phyloP scores from a whole-genome alignment of 441 rosid genomes.

The Geranium incanum region DNA sequence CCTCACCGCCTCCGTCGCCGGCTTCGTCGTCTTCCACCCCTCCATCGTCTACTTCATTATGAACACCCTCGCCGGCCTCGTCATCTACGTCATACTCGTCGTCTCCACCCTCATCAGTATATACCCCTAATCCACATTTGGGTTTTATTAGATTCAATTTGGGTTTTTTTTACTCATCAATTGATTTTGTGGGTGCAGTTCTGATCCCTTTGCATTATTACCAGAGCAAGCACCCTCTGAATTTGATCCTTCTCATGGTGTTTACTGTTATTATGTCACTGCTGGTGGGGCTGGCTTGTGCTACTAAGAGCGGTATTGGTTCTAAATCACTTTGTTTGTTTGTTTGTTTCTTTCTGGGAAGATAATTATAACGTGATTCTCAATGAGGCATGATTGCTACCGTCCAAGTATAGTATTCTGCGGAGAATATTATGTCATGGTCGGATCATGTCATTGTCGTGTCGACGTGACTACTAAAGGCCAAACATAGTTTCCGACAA shows the following conservation, averaged over 20 bases:
- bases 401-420: too few species aligned
- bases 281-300: constrained; percentile 30
- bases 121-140: not conserved
- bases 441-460: too few species aligned
- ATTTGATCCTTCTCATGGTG: constrained; percentile 28
- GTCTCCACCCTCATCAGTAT: constrained; percentile 32
- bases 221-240: constrained; percentile 28
- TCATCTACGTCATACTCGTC: constrained; percentile 20
- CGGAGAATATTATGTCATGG: too few species aligned
- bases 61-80: constrained; percentile 20
- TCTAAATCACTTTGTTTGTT: not conserved
- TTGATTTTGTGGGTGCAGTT: constrained; percentile 23
- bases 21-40: constrained; percentile 26
- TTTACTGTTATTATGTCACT: constrained; percentile 32
- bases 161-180: not conserved
- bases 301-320: constrained; percentile 30
- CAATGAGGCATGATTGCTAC: too few species aligned
- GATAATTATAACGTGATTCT: too few species aligned
- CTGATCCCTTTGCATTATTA: constrained; percentile 23
- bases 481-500: too few species aligned
- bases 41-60: constrained; percentile 29
- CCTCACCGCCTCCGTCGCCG: constrained; percentile 31
- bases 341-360: too few species aligned
- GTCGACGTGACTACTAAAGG: too few species aligned
- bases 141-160: not conserved